phyloP scores from a whole-genome alignment of 345 rosid genomes.

The Camelina sativa region DNA sequence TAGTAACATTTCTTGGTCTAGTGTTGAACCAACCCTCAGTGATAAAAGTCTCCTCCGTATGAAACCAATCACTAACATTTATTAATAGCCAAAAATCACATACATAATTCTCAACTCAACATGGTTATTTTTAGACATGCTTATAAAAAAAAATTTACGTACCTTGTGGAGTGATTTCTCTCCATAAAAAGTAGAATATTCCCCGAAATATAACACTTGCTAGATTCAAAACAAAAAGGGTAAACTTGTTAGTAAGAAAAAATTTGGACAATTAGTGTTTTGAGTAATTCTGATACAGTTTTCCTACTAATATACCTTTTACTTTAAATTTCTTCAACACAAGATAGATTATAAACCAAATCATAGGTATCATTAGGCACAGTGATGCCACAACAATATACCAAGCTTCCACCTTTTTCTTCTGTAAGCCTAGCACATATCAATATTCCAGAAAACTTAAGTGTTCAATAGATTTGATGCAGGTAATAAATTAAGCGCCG shows the following conservation, averaged over 20 bases:
- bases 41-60: slow-evolving; percentile 28
- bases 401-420: slow-evolving; percentile 31
- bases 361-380: slow-evolving; percentile 26
- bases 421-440: background rate
- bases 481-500: background rate
- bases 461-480: background rate
- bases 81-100: background rate
- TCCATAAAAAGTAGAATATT: slow-evolving; percentile 31
- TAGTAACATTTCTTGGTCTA: slow-evolving; percentile 40
- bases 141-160: background rate
- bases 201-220: slow-evolving; percentile 22
- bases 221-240: slow-evolving; percentile 13
- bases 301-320: slow-evolving; percentile 26
- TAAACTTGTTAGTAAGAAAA: slow-evolving; percentile 7
- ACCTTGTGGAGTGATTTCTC: slow-evolving; percentile 38
- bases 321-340: slow-evolving; percentile 29
- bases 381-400: slow-evolving; percentile 39
- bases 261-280: background rate
- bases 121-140: background rate
- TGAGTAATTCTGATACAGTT: background rate
- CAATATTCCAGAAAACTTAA: slow-evolving; percentile 19
- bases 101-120: background rate
- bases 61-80: slow-evolving; percentile 16
- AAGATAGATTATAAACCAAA: slow-evolving; percentile 33
- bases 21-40: slow-evolving; percentile 27